Conservation (phyloP, 2,329 filamentous ascomycete genomes). For the Camptophora hylomeconis region DNA sequence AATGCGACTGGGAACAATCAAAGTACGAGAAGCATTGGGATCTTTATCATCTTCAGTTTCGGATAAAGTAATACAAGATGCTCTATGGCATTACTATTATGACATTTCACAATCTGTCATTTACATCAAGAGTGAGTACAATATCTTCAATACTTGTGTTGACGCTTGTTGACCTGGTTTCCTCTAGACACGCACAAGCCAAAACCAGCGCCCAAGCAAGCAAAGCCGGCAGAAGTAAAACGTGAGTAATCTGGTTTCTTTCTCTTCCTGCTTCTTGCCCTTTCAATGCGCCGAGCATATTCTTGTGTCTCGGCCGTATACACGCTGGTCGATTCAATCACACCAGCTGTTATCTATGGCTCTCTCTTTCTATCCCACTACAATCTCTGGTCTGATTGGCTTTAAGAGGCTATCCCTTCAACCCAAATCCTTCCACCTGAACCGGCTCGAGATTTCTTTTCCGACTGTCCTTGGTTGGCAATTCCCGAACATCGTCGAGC, state of each 20-base stretch:
- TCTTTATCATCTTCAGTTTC: conserved; percentile 47
- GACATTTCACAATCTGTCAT: conserved; percentile 74
- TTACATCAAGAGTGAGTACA: conserved; percentile 55
- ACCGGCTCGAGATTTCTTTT: conserved; percentile 53
- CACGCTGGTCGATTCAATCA: too few relatives aligned
- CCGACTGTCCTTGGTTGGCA: conserved; percentile 73
- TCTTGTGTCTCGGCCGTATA: too few relatives aligned
- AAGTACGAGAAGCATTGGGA: conserved; percentile 55
- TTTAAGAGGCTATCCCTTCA: conserved; percentile 7
- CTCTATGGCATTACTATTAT: conserved; percentile 92
- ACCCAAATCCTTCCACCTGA: conserved; percentile 20
- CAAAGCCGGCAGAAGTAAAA: conserved; percentile 1
- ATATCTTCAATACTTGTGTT: not conserved
- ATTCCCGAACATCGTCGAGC: conserved; percentile 54
- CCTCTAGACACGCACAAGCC: conserved; percentile 13
- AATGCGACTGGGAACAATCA: conserved; percentile 52
- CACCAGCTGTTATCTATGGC: too few relatives aligned
- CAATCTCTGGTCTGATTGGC: conserved; percentile 10
- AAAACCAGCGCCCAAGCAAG: conserved; percentile 7
- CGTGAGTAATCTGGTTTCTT: conserved; percentile 4
- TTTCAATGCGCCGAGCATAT: too few relatives aligned
- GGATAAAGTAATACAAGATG: conserved; percentile 68
- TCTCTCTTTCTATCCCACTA: conserved; percentile 3
- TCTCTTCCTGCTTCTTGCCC: not conserved
- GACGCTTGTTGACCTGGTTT: not conserved